Conservation (phyloP, 2,329 filamentous ascomycete genomes). For the Epichloe bromicola region DNA sequence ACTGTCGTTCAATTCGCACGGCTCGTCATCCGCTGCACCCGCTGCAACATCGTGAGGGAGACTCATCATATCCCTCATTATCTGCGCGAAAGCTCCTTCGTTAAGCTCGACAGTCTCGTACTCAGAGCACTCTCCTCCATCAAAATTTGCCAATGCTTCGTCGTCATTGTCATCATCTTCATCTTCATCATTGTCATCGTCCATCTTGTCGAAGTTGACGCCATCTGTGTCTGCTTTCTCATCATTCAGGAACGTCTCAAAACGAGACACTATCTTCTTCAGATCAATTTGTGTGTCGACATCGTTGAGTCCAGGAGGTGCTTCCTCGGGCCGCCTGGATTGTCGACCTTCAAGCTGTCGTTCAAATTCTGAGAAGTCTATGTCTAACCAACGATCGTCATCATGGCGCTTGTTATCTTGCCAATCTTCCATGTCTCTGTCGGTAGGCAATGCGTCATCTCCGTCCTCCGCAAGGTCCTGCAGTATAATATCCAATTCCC, state of each 20-base stretch:
- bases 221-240: slow-evolving; percentile 71
- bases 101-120: slow-evolving; percentile 70
- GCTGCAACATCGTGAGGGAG: slow-evolving; percentile 23
- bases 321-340: slow-evolving; percentile 22
- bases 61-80: slow-evolving; percentile 92
- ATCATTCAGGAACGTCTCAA: slow-evolving; percentile 83
- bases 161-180: slow-evolving; percentile 34
- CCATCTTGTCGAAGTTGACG: slow-evolving; percentile 59
- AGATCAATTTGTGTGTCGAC: slow-evolving; percentile 59
- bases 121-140: slow-evolving; percentile 31
- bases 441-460: slow-evolving; percentile 49
- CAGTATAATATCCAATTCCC: slow-evolving; percentile 65
- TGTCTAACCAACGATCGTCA: slow-evolving; percentile 82
- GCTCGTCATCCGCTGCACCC: background rate
- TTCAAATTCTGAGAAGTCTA: slow-evolving; percentile 83
- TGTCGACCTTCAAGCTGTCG: slow-evolving; percentile 51
- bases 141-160: slow-evolving; percentile 34
- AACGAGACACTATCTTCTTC: slow-evolving; percentile 84
- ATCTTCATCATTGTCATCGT: slow-evolving; percentile 44
- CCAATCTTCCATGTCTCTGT: slow-evolving; percentile 65
- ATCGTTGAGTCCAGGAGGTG: slow-evolving; percentile 46
- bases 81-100: slow-evolving; percentile 68
- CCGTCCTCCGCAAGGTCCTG: slow-evolving; percentile 65
- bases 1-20: background rate
- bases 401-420: slow-evolving; percentile 50